Conservation (phyloP, 164 flowering plant genomes). For the Protea cynaroides region DNA sequence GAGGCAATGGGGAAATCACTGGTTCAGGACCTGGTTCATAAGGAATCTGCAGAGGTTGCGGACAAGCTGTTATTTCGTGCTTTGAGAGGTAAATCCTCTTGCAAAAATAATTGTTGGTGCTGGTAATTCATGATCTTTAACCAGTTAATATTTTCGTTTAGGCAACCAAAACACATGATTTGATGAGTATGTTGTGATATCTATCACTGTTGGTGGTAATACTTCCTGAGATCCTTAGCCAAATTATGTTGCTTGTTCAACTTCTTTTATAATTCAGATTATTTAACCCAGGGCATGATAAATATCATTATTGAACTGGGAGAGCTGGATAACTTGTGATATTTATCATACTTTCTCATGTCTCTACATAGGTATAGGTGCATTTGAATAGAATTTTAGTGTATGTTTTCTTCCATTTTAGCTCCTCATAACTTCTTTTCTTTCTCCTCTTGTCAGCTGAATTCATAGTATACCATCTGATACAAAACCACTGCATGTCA, state of each 20-base stretch:
- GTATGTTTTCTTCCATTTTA: too few relatives aligned
- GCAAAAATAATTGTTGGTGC: not conserved
- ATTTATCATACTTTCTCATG: too few relatives aligned
- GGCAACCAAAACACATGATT: too few relatives aligned
- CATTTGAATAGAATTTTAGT: too few relatives aligned
- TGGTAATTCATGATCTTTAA: not conserved
- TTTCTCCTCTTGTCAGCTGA: not conserved
- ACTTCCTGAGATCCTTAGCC: not conserved
- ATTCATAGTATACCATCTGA: not conserved
- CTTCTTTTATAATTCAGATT: not conserved
- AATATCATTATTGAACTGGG: not conserved
- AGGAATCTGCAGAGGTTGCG: slow-evolving; percentile 56
- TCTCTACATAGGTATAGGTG: too few relatives aligned
- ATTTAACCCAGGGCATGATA: not conserved
- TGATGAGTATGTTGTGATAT: too few relatives aligned
- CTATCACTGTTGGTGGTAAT: too few relatives aligned
- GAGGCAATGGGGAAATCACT: slow-evolving; percentile 75
- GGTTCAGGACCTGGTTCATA: slow-evolving; percentile 67
- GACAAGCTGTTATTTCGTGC: slow-evolving; percentile 59
- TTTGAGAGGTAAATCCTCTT: slow-evolving; percentile 39
- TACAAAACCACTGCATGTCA: not conserved
- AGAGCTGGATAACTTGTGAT: not conserved
- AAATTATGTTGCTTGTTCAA: not conserved
- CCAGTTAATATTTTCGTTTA: too few relatives aligned
- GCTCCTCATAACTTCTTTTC: not conserved